Conservation (phyloP, 768 basidiomycete species). For the Collybiopsis luxurians region DNA sequence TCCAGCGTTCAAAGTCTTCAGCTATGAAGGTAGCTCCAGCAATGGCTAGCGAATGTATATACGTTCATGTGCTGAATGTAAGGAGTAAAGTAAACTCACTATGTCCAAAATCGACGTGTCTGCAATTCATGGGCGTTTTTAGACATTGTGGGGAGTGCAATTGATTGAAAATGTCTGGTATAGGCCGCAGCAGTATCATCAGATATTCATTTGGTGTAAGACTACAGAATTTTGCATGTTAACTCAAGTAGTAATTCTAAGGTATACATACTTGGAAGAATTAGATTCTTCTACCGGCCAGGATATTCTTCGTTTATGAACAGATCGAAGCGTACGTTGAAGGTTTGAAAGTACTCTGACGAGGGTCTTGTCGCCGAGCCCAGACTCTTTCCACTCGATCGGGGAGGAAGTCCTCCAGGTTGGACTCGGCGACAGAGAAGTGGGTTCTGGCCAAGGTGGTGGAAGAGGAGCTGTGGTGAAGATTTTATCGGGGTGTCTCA, state of each 20-base stretch:
- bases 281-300: neutral
- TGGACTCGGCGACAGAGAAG: neutral
- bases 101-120: constrained; percentile 13
- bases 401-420: neutral
- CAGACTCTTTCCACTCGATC: neutral
- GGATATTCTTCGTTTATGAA: neutral
- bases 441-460: neutral
- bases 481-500: neutral
- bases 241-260: neutral
- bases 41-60: too few relatives aligned
- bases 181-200: constrained; percentile 13
- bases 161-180: constrained; percentile 17
- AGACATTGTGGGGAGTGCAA: constrained; percentile 12
- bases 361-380: neutral
- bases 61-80: neutral
- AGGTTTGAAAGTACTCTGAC: neutral
- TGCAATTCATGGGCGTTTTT: constrained; percentile 14
- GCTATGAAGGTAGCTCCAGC: too few relatives aligned
- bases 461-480: neutral
- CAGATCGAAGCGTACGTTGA: neutral
- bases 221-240: constrained; percentile 1
- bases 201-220: constrained; percentile 13
- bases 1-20: too few relatives aligned
- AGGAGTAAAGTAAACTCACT: constrained; percentile 6
- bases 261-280: neutral